Evolutionary conservation across 2,329 filamentous ascomycete species (phyloP), one percentile per base, ranked within the genome.

Genomic region (Nakataea oryzae): DNA sequence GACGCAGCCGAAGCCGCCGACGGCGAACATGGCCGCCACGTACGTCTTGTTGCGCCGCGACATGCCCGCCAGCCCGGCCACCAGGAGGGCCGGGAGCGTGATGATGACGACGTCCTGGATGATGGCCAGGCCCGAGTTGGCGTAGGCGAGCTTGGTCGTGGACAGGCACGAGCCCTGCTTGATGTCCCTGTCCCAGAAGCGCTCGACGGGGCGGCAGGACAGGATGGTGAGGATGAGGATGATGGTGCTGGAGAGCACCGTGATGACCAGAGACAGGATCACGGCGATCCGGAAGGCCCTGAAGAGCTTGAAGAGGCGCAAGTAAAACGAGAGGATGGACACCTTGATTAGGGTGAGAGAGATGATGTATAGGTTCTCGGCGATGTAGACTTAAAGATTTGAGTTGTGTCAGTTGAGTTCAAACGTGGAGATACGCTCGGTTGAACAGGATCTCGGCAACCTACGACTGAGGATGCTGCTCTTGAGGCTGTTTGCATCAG

Each of bases 121-220:
- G 7, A 63, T 55, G 41, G 63, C 60, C 14, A 64, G 50, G 27
- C 41, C 64, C 3, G 65, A 63, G 56, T 65, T 65, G 47, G 62
- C 61, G 50, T 62, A 64, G 17, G 64, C 61, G 11, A 66, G 54
- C 14, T 62, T 61, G 3, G 58, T 41, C 9, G 64, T 32, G 50
- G 64, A 57, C 17, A 65, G 54, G 54, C 65, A 66, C 6, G 55
- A n/a, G 12, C 63, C 60, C 5, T 32, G 24, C 14, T 28, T 14
- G 26, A 63, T 47, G 54, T 65, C 61, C n/a, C 62, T 57, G 30
- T 66, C 54, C 65, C 63, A 66, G 59, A 65, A 63, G 21, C 34
- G 63, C 13, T 60, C n/a, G 32, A 63, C 26, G 30, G 65, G 65
- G 9, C 41, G 61, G 54, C 65, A 66, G 2, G 64, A 66, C n/a